phyloP scores from a whole-genome alignment of 2,329 filamentous ascomycete genomes.

The Cladosporium colombiae region DNA sequence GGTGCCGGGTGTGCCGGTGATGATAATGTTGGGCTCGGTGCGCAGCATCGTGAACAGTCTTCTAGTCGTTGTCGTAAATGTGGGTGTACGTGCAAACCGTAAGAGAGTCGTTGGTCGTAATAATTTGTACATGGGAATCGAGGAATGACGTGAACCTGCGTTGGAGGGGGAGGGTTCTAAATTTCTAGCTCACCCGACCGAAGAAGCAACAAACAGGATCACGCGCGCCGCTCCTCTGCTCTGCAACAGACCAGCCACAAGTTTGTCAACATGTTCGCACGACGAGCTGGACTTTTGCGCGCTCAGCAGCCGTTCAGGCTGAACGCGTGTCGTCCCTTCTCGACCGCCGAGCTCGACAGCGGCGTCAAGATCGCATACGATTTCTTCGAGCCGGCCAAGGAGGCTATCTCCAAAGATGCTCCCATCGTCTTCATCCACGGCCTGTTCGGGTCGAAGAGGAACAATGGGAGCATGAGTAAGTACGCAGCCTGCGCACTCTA shows the following conservation, averaged over 20 bases:
- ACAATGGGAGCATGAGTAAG: conserved; percentile 94
- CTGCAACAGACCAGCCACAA: not conserved
- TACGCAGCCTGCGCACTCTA: conserved; percentile 49
- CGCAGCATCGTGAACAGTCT: conserved; percentile 39
- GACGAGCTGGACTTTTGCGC: conserved; percentile 5
- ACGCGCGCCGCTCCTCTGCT: not conserved
- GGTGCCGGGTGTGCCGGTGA: conserved; percentile 93
- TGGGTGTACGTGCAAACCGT: not conserved
- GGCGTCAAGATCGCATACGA: conserved; percentile 61
- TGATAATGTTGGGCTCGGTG: conserved; percentile 77
- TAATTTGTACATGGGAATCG: not conserved
- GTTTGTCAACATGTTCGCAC: conserved; percentile 14
- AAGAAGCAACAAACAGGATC: conserved; percentile 2
- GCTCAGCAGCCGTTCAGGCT: conserved; percentile 26
- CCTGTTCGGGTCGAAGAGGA: conserved; percentile 92
- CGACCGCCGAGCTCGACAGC: conserved; percentile 36
- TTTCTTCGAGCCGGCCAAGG: conserved; percentile 61
- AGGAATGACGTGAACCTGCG: not conserved
- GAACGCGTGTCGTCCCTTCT: conserved; percentile 27
- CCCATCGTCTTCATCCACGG: conserved; percentile 91
- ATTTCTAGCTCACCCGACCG: not conserved
- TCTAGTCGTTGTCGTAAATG: conserved; percentile 6
- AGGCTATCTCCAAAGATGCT: conserved; percentile 38
- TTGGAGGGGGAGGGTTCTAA: not conserved
- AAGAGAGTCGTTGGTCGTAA: not conserved